Evolutionary conservation across 1,284 basidiomycete genomes (phyloP).

Genomic region (Takashimella koratensis): DNA sequence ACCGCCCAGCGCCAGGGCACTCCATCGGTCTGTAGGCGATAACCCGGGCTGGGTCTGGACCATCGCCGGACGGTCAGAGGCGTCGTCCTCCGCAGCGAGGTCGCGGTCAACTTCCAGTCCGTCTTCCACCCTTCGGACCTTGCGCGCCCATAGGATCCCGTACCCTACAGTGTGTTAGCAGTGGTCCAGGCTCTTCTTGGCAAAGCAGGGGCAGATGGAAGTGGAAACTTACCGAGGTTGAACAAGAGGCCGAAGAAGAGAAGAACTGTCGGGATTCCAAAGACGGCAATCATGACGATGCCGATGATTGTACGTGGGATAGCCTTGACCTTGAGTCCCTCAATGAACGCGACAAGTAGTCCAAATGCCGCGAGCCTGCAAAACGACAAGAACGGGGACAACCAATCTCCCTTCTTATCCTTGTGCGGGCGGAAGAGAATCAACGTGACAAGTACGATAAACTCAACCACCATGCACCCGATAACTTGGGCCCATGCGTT

Average conservation of each 20-base stretch:
- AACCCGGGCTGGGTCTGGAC: constrained; percentile 2
- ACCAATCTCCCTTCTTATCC: constrained; percentile 47
- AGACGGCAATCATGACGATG: constrained; percentile 45
- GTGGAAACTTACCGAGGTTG: constrained; percentile 69
- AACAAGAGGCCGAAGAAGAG: constrained; percentile 80
- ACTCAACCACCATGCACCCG: constrained; percentile 65
- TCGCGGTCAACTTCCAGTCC: constrained; percentile 41
- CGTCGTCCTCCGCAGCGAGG: constrained; percentile 30
- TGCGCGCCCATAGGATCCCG: constrained; percentile 41
- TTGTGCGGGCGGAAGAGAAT: constrained; percentile 54
- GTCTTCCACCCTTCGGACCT: constrained; percentile 41
- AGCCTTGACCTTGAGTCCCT: constrained; percentile 33
- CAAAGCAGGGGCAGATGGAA: no score
- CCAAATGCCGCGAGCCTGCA: constrained; percentile 44
- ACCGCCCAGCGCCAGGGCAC: neutral
- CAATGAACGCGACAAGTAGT: constrained; percentile 46
- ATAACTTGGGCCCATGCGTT: constrained; percentile 69
- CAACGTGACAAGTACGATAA: constrained; percentile 57
- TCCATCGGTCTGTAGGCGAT: neutral
- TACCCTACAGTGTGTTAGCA: constrained; percentile 23
- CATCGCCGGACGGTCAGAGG: constrained; percentile 27
- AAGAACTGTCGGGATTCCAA: constrained; percentile 45
- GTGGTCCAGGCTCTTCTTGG: no score
- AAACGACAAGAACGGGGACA: constrained; percentile 37
- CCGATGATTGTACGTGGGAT: constrained; percentile 46